Base-by-base conservation (phyloP, 225 moss, liverwort and hornwort species). In the Bryum argenteum region DNA sequence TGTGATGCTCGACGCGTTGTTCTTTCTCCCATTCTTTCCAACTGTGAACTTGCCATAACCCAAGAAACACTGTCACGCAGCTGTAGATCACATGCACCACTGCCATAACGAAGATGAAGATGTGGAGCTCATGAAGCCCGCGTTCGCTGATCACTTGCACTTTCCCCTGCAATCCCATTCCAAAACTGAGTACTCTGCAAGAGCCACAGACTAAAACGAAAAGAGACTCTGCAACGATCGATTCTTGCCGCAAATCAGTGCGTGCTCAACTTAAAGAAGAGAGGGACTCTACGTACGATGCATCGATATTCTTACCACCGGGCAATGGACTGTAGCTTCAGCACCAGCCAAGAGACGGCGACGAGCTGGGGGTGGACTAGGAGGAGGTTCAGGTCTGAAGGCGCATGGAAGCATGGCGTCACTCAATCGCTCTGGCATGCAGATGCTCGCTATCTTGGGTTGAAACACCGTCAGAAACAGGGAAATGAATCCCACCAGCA, bases 401-500 rank as follows among this genome's bases (percentile, higher is more conserved):
- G 64, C 18, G 50, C 96, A 97, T 9, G 93, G 96, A 10, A 97
- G 80, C 91, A 97, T 83, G 82, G 52, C 37, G 39, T 19, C 77
- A 39, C 81, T 19, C 68, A 83, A 80, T 9, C 71, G 33, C 65
- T 84, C 84, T 3, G 84, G 75, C 64, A 97, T 91, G 79, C 94
- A 93, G 8, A 97, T 70, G 47, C 77, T 77, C 1, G 88, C 69
- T 22, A 97, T 78, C 42, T 72, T 63, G 12, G 58, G 70, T 52
- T 97, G 90, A 20, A 97, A 84, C 8, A 94, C 90, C 13, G 93
- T 91, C 37, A 97, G 77, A 62, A 91, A 77, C 63, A 97, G 84
- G 38, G 93, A 97, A 77, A 97, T 88, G 74, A 97, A 94, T 51
- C 96, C 96, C 81, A 97, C 72, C 57, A 97, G 83, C 96, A 90